Base-by-base conservation (phyloP, 352 stramenopile species). In the Phytopythium vexans region DNA sequence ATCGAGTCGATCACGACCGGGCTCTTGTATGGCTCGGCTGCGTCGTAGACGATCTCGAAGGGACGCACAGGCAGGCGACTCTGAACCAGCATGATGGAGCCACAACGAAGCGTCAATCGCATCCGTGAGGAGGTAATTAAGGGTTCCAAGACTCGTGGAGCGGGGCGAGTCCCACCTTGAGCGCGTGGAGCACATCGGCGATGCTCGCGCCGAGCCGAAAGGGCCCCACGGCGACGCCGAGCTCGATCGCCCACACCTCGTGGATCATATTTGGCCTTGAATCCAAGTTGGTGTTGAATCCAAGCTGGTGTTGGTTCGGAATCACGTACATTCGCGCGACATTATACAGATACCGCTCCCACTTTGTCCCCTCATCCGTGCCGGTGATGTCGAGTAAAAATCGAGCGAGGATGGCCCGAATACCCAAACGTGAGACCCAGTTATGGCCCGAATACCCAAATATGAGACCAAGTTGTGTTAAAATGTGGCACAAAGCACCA, bases 171-270 rank as follows among this genome's bases (percentile, higher is more conserved):
- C 58, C n/a, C 42, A 88, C 77, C 70, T 88, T 92, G 56, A 94
- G 78, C 32, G 77, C 79, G 54, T 90, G 68, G 6, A 94, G 69
- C 50, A 75, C 81, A 37, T 92, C 82, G 4, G 77, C 78, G 42
- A 94, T 64, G 43, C 58, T 92, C 16, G 82, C 77, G 5, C 85
- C 85, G 2, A 94, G 73, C 5, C 70, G 78, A 62, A 94, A 92
- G 15, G 85, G 85, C 0, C 85, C 85, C 8, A 94, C 76, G 40
- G 66, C 74, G n/a, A 62, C 74, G 70, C 85, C 85, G 44, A 90
- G 67, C 48, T 89, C 82, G 55, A 94, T 90, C 64, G 80, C 76
- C 85, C 85, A 94, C 44, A 94, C 77, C 60, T 92, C 75, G 36
- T 78, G 72, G 57, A 79, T 89, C 82, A 88, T 86, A 11, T 52